These are phyloP conservation scores for Novymonas esmeraldas DNA, from an alignment of 208 protist genomes.

Conservation along the genomic window DNA sequence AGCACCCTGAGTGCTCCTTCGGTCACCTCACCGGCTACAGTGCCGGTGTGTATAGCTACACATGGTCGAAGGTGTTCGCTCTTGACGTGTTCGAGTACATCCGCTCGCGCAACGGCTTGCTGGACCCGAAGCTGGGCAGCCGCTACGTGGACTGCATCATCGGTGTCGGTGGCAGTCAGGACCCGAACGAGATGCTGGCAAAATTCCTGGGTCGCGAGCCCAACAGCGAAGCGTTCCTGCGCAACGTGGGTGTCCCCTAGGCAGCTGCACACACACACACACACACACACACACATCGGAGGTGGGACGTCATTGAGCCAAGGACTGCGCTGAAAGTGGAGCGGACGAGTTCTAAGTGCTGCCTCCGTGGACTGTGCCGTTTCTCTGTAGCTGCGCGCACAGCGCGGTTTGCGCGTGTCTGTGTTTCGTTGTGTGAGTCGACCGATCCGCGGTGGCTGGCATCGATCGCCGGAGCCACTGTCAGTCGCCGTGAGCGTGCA, in stretches of 20 bases:
- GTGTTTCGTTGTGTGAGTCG: too few species aligned
- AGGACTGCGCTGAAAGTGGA: too few species aligned
- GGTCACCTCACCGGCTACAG: constrained; percentile 82
- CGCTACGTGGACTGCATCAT: constrained; percentile 81
- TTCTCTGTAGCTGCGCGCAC: too few species aligned
- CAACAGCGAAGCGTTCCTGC: constrained; percentile 78
- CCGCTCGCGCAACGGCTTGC: constrained; percentile 58
- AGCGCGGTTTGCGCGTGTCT: too few species aligned
- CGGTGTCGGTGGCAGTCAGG: constrained; percentile 71
- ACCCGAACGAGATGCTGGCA: constrained; percentile 73
- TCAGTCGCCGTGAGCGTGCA: too few species aligned
- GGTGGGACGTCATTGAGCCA: too few species aligned
- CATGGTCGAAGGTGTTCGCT: constrained; percentile 89
- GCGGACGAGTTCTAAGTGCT: too few species aligned
- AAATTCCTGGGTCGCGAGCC: constrained; percentile 88
- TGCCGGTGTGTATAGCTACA: constrained; percentile 86
- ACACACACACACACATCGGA: too few species aligned
- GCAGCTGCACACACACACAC: too few species aligned
- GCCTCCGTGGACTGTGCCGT: too few species aligned
- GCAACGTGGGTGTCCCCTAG: constrained; percentile 74
- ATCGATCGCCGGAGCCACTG: too few species aligned
- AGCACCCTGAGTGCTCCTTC: constrained; percentile 84
- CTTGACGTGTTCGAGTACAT: constrained; percentile 88
- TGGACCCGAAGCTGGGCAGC: constrained; percentile 63
- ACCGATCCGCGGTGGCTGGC: too few species aligned